Base-by-base conservation (phyloP, 225 moss, liverwort and hornwort genomes). In the Bryum argenteum region DNA sequence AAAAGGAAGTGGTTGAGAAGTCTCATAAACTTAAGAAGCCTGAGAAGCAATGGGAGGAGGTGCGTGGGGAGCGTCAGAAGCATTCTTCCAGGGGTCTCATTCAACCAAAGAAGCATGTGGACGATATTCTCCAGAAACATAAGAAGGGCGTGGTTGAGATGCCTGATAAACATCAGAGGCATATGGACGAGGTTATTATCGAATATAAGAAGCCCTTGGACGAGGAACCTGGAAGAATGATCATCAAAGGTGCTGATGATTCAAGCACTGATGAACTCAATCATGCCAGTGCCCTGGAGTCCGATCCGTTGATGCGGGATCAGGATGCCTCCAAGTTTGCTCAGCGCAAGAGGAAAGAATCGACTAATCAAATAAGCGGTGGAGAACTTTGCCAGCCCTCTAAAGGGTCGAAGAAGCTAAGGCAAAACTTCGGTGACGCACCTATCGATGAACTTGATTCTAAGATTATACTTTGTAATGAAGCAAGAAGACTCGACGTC, bases 311-410 rank as follows among this genome's bases (percentile, higher is more conserved):
- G 28, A 50, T 33, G 21, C 15, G 37, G 58, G 59, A 22, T 57
- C 76, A 76, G 28, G 23, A 53, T 44, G 42, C 58, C 48, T 45
- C 54, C 55, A 66, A 66, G 63, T 42, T 48, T 58, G 41, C 52
- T 58, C 64, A 72, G 58, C 79, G 20, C n/a, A 83, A 79, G 68
- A 75, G 83, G 67, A 82, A 78, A 75, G 37, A 61, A 20, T 67
- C 67, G 24, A 68, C 65, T 24, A 48, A 69, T 63, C 38, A 47
- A 63, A 63, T 17, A 52, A 48, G 33, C 24, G 66, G 28, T 66
- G 61, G 39, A 40, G 73, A 74, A 56, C 61, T 45, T 65, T 18
- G 66, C 41, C 60, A 26, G 26, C 45, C n/a, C 40, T 56, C 50
- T 15, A 62, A 51, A 22, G 61, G 54, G 13, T 33, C 19, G 63